Evolutionary conservation across 768 basidiomycete species (phyloP).

Genomic region (Crassisporium funariophilum): DNA sequence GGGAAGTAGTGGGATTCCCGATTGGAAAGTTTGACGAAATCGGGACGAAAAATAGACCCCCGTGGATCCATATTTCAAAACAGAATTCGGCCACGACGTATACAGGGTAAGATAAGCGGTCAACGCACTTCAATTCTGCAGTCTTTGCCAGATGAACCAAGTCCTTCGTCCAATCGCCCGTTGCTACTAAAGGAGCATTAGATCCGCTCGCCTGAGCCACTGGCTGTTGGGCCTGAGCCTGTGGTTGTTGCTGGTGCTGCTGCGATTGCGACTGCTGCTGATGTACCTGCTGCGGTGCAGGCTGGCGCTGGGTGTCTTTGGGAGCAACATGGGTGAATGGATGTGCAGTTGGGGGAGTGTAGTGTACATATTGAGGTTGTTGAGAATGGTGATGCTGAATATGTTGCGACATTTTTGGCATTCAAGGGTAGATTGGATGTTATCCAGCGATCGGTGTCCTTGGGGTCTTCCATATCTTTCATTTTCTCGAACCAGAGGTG

Average conservation of each 20-base stretch:
- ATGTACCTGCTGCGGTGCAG: slow-evolving; percentile 24
- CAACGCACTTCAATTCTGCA: slow-evolving; percentile 83
- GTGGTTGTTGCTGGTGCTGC: slow-evolving; percentile 17
- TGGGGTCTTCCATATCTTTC: slow-evolving; percentile 34
- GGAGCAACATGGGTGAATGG: slow-evolving; percentile 29
- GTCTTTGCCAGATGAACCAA: slow-evolving; percentile 85
- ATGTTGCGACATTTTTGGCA: slow-evolving; percentile 47
- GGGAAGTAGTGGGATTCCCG: no score
- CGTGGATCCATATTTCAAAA: no score
- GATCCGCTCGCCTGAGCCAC: slow-evolving; percentile 22
- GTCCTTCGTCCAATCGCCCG: slow-evolving; percentile 87
- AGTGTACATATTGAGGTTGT: slow-evolving; percentile 32
- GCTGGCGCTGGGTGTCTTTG: slow-evolving; percentile 34
- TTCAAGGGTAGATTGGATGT: slow-evolving; percentile 21
- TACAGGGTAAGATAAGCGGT: not conserved
- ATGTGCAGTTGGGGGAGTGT: slow-evolving; percentile 29
- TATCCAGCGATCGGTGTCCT: slow-evolving; percentile 38
- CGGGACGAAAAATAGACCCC: no score
- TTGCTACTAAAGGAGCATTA: slow-evolving; percentile 61
- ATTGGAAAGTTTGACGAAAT: no score
- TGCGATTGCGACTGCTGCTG: slow-evolving; percentile 17
- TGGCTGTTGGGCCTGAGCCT: slow-evolving; percentile 17
- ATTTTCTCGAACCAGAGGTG: slow-evolving; percentile 19
- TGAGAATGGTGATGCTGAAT: slow-evolving; percentile 34
- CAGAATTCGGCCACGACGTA: not conserved